These are phyloP conservation scores for Cyberlindnera maritima DNA, from an alignment of 805 yeast genomes.

Conservation along the genomic window DNA sequence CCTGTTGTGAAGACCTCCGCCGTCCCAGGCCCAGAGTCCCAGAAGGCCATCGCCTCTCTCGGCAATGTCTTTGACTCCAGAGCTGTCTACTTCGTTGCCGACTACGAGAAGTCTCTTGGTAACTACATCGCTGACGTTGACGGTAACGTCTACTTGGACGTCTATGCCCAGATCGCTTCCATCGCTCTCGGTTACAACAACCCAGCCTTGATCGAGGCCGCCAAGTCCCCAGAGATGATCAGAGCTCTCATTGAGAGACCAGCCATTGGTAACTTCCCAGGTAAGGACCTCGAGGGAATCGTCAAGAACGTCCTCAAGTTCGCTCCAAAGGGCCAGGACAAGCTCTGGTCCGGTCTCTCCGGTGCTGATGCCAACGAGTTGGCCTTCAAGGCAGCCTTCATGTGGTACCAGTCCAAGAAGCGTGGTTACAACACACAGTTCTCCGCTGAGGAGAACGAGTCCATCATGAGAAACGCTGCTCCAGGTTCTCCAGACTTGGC, in stretches of 20 bases:
- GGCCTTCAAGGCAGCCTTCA: slow-evolving; percentile 86
- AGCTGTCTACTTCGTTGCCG: slow-evolving; percentile 73
- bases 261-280: slow-evolving; percentile 81
- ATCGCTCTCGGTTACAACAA: slow-evolving; percentile 85
- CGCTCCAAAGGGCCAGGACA: slow-evolving; percentile 76
- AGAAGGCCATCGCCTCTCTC: slow-evolving; percentile 49
- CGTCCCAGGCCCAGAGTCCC: slow-evolving; percentile 77
- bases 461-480: slow-evolving; percentile 76
- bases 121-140: slow-evolving; percentile 81
- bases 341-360: slow-evolving; percentile 76
- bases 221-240: slow-evolving; percentile 66
- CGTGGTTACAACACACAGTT: slow-evolving; percentile 65
- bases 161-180: slow-evolving; percentile 82
- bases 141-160: slow-evolving; percentile 72
- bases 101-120: slow-evolving; percentile 71
- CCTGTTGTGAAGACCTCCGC: slow-evolving; percentile 59
- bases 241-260: slow-evolving; percentile 80
- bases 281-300: slow-evolving; percentile 62
- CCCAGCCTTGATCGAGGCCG: slow-evolving; percentile 68
- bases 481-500: slow-evolving; percentile 92
- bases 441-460: slow-evolving; percentile 61
- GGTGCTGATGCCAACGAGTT: slow-evolving; percentile 87
- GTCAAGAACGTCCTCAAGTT: slow-evolving; percentile 43
- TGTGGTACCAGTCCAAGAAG: slow-evolving; percentile 67
- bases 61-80: slow-evolving; percentile 66